Evolutionary conservation across 345 rosid genomes (phyloP), one percentile per base, ranked within the genome.

Genomic region (Kernera saxatilis): DNA sequence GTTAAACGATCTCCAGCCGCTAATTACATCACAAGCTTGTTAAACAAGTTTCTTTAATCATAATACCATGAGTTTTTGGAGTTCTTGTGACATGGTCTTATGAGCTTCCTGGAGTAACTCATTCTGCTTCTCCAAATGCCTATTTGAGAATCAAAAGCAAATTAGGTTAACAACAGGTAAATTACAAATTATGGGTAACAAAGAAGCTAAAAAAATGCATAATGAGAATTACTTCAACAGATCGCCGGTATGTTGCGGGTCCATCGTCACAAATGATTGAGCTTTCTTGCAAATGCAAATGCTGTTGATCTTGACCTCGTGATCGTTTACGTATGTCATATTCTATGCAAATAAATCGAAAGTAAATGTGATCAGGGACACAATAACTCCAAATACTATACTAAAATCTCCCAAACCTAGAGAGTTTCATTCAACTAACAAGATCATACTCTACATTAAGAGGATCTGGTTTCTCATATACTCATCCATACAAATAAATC

Each of bases 91-190:
- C 82, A 84, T 75, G 25, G 82, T 68, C 63, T 55, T 71, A 11
- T 77, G 79, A 41, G 82, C 55, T 41, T 83, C 84, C 27, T 32
- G 67, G 36, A 86, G 82, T 57, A 88, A 18, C 26, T 83, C 93
- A 61, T 78, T 80, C 74, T 83, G 93, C 69, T 79, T 86, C 82
- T 79, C 85, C 80, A 88, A 70, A 76, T 84, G 87, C 62, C 90
- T 88, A 30, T 22, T 67, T 62, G 19, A 22, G 17, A 48, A 41
- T 5, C 15, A 63, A n/a, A 40, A 32, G 41, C 17, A n/a, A 56
- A 27, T 15, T n/a, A 44, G 26, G n/a, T 21, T 33, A 18, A 13
- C 54, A 6, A 48, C 3, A 14, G 1, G 22, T 56, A 21, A 13
- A 5, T 14, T 1, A 57, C n/a, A 18, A 30, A 48, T 33, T 33